Evolutionary conservation across 805 yeast genomes (phyloP), one percentile per base, ranked within the genome.

Genomic region (Tetrapisispora taiwanensis): DNA sequence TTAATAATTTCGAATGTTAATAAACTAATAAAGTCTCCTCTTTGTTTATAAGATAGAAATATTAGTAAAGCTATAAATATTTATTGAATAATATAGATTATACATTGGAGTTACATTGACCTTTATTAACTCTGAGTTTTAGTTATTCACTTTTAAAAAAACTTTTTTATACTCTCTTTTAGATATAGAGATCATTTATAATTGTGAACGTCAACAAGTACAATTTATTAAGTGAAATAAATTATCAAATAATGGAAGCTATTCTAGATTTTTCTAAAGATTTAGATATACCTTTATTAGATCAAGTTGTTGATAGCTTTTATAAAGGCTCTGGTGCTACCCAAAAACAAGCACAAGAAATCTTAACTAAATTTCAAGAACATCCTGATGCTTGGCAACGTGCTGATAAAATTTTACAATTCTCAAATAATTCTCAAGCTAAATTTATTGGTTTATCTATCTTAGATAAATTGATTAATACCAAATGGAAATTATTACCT

Each of bases 341-440:
- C 34, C 88, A 81, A 54, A 77, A 76, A 48, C 70, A 73, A 51
- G 94, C 95, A 9, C 90, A 81, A 64, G 71, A 72, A 32, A 67
- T 82, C 8, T 73, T 84, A 55, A 81, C 84, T 19, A 76, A 79
- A 65, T 89, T 92, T 63, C 96, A 92, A 65, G 95, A 87, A 49
- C 84, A 88, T 63, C 94, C 92, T 3, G 95, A 90, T 55, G 82
- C 97, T 22, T 92, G 99, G 99, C 86, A 84, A 52, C 76, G 84
- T 45, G 92, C 95, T 30, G 97, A 90, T 57, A 79, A 83, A 63
- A 89, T 92, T 48, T 72, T 92, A 51, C 88, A 89, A 52, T 72
- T 70, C 49, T 79, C 95, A 3, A 68, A 70, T 41, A 84, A 88
- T 60, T 73, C 95, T 33, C 95, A 92, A 65, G 75, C 95, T 28